Evolutionary conservation across 805 yeast species (phyloP).

Genomic region (Saccharomycopsis lassenensis): DNA sequence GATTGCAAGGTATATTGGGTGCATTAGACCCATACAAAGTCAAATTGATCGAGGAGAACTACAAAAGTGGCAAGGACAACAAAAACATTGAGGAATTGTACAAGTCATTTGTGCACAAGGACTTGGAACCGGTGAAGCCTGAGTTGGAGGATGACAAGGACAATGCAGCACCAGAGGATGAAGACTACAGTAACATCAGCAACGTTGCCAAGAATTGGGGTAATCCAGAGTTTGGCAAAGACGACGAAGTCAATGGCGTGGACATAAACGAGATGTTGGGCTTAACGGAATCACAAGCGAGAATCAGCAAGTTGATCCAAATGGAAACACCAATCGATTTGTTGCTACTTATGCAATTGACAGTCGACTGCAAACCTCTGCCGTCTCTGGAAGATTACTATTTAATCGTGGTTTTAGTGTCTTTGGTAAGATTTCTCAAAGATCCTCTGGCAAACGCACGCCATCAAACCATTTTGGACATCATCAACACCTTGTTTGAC

Average conservation of each 20-base stretch:
- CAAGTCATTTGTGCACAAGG: background rate
- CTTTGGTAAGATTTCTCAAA: slow-evolving; percentile 69
- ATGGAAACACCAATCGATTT: slow-evolving; percentile 87
- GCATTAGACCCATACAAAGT: slow-evolving; percentile 96
- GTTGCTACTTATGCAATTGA: slow-evolving; percentile 64
- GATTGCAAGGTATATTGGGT: slow-evolving; percentile 85
- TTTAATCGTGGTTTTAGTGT: slow-evolving; percentile 87
- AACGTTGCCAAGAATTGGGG: slow-evolving; percentile 18
- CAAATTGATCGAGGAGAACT: slow-evolving; percentile 67
- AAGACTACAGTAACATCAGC: slow-evolving; percentile 3
- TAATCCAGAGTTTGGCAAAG: slow-evolving; percentile 12
- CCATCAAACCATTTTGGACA: slow-evolving; percentile 89
- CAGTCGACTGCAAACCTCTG: slow-evolving; percentile 65
- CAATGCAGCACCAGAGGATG: background rate
- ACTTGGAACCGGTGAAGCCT: background rate
- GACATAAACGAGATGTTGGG: slow-evolving; percentile 19
- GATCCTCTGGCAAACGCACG: slow-evolving; percentile 79
- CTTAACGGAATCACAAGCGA: slow-evolving; percentile 34
- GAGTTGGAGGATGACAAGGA: background rate
- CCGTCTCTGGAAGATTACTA: slow-evolving; percentile 76
- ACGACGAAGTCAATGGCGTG: slow-evolving; percentile 10
- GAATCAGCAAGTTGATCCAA: slow-evolving; percentile 27
- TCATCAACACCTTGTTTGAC: slow-evolving; percentile 83
- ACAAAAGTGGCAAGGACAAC: too few relatives aligned
- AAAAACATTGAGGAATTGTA: too few relatives aligned